Evolutionary conservation across 257 asterid genomes (phyloP).

Genomic region (Coffea canephora): DNA sequence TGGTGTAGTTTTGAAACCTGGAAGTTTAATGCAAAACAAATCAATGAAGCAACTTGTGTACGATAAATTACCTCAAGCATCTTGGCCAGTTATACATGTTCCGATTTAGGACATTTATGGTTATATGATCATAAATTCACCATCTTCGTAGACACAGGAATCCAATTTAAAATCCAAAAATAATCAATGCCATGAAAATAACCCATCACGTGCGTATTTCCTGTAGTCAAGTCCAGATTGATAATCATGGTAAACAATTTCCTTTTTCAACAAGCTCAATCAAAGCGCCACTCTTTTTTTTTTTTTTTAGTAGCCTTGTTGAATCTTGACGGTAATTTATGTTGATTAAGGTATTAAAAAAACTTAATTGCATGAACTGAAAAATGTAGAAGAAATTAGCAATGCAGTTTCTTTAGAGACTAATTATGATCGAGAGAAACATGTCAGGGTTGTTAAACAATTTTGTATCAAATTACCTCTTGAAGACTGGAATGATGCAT

Average conservation of each 20-base stretch:
- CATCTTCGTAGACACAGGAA: background rate
- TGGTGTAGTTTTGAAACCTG: slow-evolving; percentile 25
- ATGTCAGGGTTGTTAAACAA: background rate
- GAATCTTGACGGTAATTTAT: background rate
- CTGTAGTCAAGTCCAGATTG: background rate
- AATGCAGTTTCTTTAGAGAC: background rate
- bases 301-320: background rate
- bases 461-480: slow-evolving; percentile 32
- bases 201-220: background rate
- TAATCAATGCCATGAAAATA: slow-evolving; percentile 14
- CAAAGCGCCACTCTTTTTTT: background rate
- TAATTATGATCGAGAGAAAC: background rate
- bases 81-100: background rate
- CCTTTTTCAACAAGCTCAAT: background rate
- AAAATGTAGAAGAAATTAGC: background rate
- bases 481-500: slow-evolving; percentile 17
- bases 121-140: slow-evolving; percentile 4
- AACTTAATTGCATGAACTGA: background rate
- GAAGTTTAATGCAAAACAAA: slow-evolving; percentile 25
- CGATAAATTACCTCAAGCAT: slow-evolving; percentile 22
- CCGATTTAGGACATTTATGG: background rate
- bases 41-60: slow-evolving; percentile 20
- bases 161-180: background rate
- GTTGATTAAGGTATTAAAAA: background rate
- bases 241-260: background rate